Evolutionary conservation across 768 basidiomycete genomes (phyloP).

Genomic region (Podaxis sp.): DNA sequence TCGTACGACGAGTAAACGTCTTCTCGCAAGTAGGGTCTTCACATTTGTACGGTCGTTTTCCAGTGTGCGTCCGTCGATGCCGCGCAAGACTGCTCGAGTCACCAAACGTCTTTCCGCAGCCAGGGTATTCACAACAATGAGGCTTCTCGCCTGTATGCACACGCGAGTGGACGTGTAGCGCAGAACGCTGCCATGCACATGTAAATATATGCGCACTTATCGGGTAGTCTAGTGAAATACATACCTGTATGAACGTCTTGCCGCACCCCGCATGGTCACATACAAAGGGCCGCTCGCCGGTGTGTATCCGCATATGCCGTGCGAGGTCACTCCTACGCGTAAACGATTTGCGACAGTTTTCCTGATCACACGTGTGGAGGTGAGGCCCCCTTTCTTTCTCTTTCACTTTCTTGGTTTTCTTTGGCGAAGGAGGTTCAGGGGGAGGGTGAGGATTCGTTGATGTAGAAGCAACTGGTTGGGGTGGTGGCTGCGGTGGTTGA

Average conservation of each 20-base stretch:
- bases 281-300: constrained; percentile 83
- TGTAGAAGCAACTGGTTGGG: constrained; percentile 46
- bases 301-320: constrained; percentile 88
- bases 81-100: constrained; percentile 91
- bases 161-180: constrained; percentile 83
- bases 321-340: constrained; percentile 81
- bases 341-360: constrained; percentile 79
- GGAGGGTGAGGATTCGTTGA: constrained; percentile 33
- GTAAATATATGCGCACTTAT: constrained; percentile 13
- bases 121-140: constrained; percentile 87
- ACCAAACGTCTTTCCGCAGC: constrained; percentile 84
- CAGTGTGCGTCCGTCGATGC: constrained; percentile 87
- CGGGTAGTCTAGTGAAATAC: constrained; percentile 16
- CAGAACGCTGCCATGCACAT: constrained; percentile 63
- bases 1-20: constrained; percentile 85
- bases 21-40: constrained; percentile 82
- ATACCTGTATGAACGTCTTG: constrained; percentile 91
- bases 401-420: constrained; percentile 37
- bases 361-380: constrained; percentile 66
- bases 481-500: constrained; percentile 37
- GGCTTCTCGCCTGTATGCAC: constrained; percentile 95
- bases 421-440: constrained; percentile 25
- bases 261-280: constrained; percentile 74
- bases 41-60: constrained; percentile 85
- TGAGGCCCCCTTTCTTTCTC: constrained; percentile 48